These are phyloP conservation scores for Alternaria longipes DNA, from an alignment of 2,329 filamentous ascomycete species.

Conservation along the genomic window DNA sequence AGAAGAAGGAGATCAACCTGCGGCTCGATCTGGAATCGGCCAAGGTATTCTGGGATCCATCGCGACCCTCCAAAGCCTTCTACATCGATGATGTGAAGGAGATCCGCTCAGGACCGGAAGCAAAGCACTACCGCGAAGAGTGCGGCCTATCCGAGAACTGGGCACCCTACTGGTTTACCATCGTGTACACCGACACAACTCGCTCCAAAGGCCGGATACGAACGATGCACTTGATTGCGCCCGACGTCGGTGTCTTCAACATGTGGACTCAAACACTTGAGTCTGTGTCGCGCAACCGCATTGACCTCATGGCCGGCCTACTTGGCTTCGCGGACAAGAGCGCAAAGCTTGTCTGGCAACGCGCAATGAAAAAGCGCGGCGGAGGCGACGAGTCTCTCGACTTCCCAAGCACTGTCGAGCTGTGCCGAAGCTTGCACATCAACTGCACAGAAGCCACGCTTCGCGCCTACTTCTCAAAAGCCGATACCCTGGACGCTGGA, in stretches of 20 bases:
- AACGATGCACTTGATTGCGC: slow-evolving; percentile 86
- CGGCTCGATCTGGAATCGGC: slow-evolving; percentile 83
- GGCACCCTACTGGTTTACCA: slow-evolving; percentile 84
- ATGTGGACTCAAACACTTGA: slow-evolving; percentile 88
- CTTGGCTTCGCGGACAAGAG: slow-evolving; percentile 79
- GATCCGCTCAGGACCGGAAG: slow-evolving; percentile 83
- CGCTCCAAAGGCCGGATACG: slow-evolving; percentile 79
- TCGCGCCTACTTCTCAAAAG: slow-evolving; percentile 75
- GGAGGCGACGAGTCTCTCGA: slow-evolving; percentile 76
- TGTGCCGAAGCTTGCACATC: slow-evolving; percentile 92
- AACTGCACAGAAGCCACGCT: slow-evolving; percentile 82
- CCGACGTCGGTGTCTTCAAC: slow-evolving; percentile 73
- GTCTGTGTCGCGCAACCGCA: slow-evolving; percentile 82
- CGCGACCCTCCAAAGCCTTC: slow-evolving; percentile 80
- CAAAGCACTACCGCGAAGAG: slow-evolving; percentile 88
- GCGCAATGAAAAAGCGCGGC: slow-evolving; percentile 76
- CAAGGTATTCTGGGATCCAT: slow-evolving; percentile 87
- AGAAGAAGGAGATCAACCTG: slow-evolving; percentile 75
- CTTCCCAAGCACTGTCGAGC: slow-evolving; percentile 77
- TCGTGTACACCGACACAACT: slow-evolving; percentile 83
- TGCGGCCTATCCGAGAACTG: slow-evolving; percentile 73
- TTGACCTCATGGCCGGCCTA: slow-evolving; percentile 88
- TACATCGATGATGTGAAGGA: slow-evolving; percentile 97
- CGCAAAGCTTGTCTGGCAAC: slow-evolving; percentile 84
- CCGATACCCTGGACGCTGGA: slow-evolving; percentile 71